Evolutionary conservation across 768 basidiomycete genomes (phyloP).

Genomic region (Rhodosporidiobolus sp.): DNA sequence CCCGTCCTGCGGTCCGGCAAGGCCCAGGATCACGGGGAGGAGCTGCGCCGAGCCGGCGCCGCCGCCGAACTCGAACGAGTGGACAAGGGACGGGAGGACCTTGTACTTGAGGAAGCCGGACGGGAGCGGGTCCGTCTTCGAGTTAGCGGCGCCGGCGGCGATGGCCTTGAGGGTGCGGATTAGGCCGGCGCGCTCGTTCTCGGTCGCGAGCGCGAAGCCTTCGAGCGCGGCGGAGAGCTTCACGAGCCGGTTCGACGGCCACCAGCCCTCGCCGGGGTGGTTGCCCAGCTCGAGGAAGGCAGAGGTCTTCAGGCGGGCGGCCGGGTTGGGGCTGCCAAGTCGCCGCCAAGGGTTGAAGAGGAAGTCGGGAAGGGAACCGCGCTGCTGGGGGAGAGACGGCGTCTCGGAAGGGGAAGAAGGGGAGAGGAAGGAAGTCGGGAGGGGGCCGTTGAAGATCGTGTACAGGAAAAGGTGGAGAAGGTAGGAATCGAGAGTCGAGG

Average conservation of each 20-base stretch:
- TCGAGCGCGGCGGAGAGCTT: slow-evolving; percentile 81
- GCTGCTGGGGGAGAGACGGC: slow-evolving; percentile 65
- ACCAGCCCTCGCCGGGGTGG: slow-evolving; percentile 68
- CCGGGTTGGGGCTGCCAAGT: slow-evolving; percentile 83
- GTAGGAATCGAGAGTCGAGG: slow-evolving; percentile 77
- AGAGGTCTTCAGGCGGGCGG: slow-evolving; percentile 70
- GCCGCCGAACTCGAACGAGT: slow-evolving; percentile 74
- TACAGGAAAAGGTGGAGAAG: slow-evolving; percentile 82
- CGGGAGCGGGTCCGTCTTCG: slow-evolving; percentile 64
- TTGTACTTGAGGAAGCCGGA: slow-evolving; percentile 77
- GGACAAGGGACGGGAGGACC: slow-evolving; percentile 80
- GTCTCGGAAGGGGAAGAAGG: slow-evolving; percentile 73
- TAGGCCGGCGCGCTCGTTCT: slow-evolving; percentile 57
- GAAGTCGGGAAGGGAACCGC: slow-evolving; percentile 69
- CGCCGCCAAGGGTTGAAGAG: slow-evolving; percentile 80
- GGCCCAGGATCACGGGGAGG: slow-evolving; percentile 75
- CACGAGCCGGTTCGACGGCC: slow-evolving; percentile 73
- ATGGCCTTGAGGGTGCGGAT: slow-evolving; percentile 33
- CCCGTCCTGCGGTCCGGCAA: slow-evolving; percentile 65
- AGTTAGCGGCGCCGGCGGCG: slow-evolving; percentile 74
- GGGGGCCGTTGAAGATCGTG: slow-evolving; percentile 77
- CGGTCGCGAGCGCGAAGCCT: slow-evolving; percentile 73
- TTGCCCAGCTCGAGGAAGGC: slow-evolving; percentile 77
- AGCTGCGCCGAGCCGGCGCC: slow-evolving; percentile 59
- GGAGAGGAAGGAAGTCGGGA: slow-evolving; percentile 56